Percentiles rank a stretch among this genome's conserved stretches.
phyloP scores from a whole-genome alignment of 768 basidiomycete species.

The Polyporus arcularius region DNA sequence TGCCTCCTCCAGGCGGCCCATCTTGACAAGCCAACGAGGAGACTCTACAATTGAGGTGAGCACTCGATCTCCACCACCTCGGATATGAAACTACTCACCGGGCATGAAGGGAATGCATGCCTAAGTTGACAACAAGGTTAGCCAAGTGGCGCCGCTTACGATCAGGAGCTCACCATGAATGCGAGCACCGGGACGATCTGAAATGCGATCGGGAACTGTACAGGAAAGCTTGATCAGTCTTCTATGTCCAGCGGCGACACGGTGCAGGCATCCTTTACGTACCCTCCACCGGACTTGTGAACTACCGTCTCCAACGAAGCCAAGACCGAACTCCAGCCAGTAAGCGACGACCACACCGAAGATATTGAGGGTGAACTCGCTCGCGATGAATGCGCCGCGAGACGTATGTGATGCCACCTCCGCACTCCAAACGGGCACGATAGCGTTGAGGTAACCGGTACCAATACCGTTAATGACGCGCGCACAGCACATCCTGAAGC shows the following conservation, averaged over 20 bases:
- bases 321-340: constrained; percentile 48
- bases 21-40: constrained; percentile 42
- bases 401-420: constrained; percentile 48
- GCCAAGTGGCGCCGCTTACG: constrained; percentile 1
- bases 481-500: constrained; percentile 45
- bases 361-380: constrained; percentile 43
- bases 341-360: constrained; percentile 48
- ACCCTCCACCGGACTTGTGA: constrained; percentile 39
- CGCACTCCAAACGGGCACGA: constrained; percentile 48
- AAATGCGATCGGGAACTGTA: constrained; percentile 45
- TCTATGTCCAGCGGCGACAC: neutral
- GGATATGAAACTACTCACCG: constrained; percentile 23
- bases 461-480: constrained; percentile 47
- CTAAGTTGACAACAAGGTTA: constrained; percentile 9
- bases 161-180: constrained; percentile 36
- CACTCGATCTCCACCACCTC: neutral
- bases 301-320: constrained; percentile 44
- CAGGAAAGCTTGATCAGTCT: neutral
- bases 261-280: constrained; percentile 10
- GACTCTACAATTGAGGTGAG: constrained; percentile 14
- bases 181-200: constrained; percentile 42
- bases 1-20: constrained; percentile 40
- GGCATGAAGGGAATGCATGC: constrained; percentile 33
- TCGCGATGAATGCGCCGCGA: constrained; percentile 45
- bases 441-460: constrained; percentile 45